A percentile compares a stretch with the other conserved stretches of the same genome.
Evolutionary conservation across 169 alveolate genomes (phyloP).

Genomic region (Sarcocystis neurona): DNA sequence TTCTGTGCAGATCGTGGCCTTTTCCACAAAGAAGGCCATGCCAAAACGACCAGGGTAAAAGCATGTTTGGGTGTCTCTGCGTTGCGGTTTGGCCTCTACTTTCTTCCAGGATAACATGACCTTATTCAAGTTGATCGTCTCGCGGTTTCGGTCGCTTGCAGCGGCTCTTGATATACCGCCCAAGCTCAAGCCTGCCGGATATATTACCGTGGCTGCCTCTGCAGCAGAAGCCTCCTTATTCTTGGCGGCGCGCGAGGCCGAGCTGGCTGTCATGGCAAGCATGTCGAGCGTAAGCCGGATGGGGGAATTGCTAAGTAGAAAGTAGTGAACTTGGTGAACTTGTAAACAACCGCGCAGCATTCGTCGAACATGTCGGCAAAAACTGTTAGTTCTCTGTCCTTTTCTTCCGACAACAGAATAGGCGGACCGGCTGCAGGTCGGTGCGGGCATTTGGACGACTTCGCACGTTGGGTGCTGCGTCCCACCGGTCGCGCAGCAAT

Average conservation of each 20-base stretch:
- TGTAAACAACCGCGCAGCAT: too few species aligned
- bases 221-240: too few species aligned
- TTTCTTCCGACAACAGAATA: too few species aligned
- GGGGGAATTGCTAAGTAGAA: too few species aligned
- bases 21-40: neutral
- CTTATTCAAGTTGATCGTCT: conserved; percentile 41
- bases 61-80: neutral
- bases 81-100: neutral
- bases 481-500: too few species aligned
- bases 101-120: conserved; percentile 36
- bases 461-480: too few species aligned
- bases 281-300: neutral
- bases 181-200: conserved; percentile 46
- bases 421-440: too few species aligned
- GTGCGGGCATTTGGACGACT: too few species aligned
- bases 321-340: too few species aligned
- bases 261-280: conserved; percentile 1
- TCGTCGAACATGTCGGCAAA: too few species aligned
- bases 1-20: too few species aligned
- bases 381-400: too few species aligned
- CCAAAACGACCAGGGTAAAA: neutral
- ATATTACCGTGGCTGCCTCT: neutral
- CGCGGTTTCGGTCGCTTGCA: conserved; percentile 36
- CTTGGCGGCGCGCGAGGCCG: neutral
- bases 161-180: conserved; percentile 61